A percentile compares a stretch with the other conserved stretches of the same genome.
These are phyloP conservation scores for Beta vulgaris DNA, from an alignment of 148 eudicot genomes.

Conservation along the genomic window DNA sequence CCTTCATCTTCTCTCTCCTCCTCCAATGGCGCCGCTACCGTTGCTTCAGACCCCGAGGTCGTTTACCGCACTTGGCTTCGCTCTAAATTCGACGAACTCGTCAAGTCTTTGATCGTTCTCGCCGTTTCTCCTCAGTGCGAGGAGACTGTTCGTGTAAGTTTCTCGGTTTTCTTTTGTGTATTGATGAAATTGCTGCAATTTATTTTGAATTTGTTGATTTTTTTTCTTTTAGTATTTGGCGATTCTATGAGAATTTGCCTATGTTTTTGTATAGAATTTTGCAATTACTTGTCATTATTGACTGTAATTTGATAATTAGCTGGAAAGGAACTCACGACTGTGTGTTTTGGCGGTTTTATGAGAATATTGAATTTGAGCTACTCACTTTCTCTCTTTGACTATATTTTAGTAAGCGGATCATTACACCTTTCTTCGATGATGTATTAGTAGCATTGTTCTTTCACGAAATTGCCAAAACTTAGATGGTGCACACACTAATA, in stretches of 20 bases:
- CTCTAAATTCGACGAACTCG: slow-evolving; percentile 64
- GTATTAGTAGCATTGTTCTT: too few species aligned
- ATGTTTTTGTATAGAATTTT: slow-evolving; percentile 1
- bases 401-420: too few species aligned
- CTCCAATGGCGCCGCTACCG: slow-evolving; percentile 8
- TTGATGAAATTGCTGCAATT: neutral
- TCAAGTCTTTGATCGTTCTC: slow-evolving; percentile 42
- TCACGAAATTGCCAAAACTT: too few species aligned
- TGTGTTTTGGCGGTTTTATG: too few species aligned
- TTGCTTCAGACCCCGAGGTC: slow-evolving; percentile 48
- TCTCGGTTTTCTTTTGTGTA: neutral
- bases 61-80: slow-evolving; percentile 77
- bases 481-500: too few species aligned
- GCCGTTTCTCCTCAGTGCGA: slow-evolving; percentile 42
- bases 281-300: neutral
- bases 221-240: neutral
- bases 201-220: neutral
- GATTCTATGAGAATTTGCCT: neutral
- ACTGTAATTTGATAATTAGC: neutral
- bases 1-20: slow-evolving; percentile 45
- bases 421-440: too few species aligned
- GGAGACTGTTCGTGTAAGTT: slow-evolving; percentile 49
- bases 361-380: too few species aligned
- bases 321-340: too few species aligned
- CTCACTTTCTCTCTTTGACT: neutral